Conservation (phyloP, 129 eudicot species). For the Kitagawia praeruptora region DNA sequence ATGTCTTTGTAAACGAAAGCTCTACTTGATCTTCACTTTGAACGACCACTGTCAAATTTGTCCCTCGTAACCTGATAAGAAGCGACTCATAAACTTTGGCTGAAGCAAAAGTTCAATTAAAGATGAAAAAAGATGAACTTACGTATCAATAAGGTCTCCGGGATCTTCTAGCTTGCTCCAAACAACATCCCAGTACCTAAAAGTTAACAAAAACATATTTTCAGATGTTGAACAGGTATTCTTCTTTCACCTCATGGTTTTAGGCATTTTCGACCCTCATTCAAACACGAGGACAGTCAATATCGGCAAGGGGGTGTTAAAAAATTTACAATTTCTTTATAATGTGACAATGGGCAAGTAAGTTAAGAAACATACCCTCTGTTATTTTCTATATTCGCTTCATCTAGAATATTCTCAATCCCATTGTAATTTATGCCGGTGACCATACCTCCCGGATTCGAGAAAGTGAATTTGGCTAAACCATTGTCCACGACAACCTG, state of each 20-base stretch:
- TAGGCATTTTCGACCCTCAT: too few species aligned
- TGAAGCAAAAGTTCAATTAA: too few species aligned
- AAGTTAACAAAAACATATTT: too few species aligned
- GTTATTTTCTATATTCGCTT: constrained; percentile 3
- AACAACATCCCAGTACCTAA: constrained; percentile 37
- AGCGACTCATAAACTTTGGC: too few species aligned
- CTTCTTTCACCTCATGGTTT: too few species aligned
- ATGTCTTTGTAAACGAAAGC: constrained; percentile 28
- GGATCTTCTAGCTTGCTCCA: constrained; percentile 18
- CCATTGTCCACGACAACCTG: constrained; percentile 41
- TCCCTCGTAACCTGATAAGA: constrained; percentile 24
- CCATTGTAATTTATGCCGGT: constrained; percentile 29
- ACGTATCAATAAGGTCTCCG: constrained; percentile 17
- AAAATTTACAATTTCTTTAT: too few species aligned
- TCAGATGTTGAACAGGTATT: too few species aligned
- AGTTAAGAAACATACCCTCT: constrained; percentile 25
- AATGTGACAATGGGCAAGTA: neutral
- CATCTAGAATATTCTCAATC: constrained; percentile 26
- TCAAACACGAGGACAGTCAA: too few species aligned
- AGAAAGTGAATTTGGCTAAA: constrained; percentile 24
- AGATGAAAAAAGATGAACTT: constrained; percentile 5
- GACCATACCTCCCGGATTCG: constrained; percentile 22
- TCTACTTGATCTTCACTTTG: constrained; percentile 33
- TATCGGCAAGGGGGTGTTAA: too few species aligned
- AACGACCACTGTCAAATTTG: constrained; percentile 11